A percentile compares a stretch with the other conserved stretches of the same genome.
These are phyloP conservation scores for Cicer yamashitae DNA, from an alignment of 306 rosid species.

Conservation along the genomic window DNA sequence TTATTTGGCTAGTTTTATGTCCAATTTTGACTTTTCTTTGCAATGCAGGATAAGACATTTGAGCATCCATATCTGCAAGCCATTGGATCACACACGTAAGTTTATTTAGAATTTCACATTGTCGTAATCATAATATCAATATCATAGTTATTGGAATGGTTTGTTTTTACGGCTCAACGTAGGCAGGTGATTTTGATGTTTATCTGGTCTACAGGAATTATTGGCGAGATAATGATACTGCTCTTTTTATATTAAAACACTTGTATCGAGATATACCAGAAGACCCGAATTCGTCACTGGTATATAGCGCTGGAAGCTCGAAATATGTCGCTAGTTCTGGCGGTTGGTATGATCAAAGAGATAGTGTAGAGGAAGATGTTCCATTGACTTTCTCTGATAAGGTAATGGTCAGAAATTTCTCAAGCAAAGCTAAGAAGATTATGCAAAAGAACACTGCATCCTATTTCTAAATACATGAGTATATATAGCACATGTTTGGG, in stretches of 20 bases:
- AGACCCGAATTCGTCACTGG: slow-evolving; percentile 47
- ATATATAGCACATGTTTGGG: slow-evolving; percentile 1
- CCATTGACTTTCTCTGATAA: slow-evolving; percentile 81
- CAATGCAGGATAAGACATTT: slow-evolving; percentile 91
- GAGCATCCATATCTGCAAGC: slow-evolving; percentile 90
- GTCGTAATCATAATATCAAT: slow-evolving; percentile 14
- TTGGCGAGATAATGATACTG: slow-evolving; percentile 96
- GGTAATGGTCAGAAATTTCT: slow-evolving; percentile 56
- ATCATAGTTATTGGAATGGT: slow-evolving; percentile 40
- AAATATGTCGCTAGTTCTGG: slow-evolving; percentile 46
- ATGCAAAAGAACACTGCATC: slow-evolving; percentile 32
- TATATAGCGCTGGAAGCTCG: slow-evolving; percentile 41
- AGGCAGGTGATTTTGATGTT: not conserved
- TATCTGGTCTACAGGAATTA: slow-evolving; percentile 71
- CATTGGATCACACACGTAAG: slow-evolving; percentile 93
- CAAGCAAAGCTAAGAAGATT: slow-evolving; percentile 60
- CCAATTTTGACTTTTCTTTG: slow-evolving; percentile 29
- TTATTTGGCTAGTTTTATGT: slow-evolving; percentile 4
- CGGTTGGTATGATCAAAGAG: slow-evolving; percentile 60
- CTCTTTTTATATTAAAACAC: slow-evolving; percentile 85
- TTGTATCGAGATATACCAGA: slow-evolving; percentile 69
- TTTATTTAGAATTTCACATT: slow-evolving; percentile 8
- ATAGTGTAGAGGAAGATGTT: slow-evolving; percentile 70
- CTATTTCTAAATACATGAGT: slow-evolving; percentile 34
- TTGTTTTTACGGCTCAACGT: not conserved